Evolutionary conservation across 2,329 filamentous ascomycete genomes (phyloP).

Genomic region (Daldinia sp.): DNA sequence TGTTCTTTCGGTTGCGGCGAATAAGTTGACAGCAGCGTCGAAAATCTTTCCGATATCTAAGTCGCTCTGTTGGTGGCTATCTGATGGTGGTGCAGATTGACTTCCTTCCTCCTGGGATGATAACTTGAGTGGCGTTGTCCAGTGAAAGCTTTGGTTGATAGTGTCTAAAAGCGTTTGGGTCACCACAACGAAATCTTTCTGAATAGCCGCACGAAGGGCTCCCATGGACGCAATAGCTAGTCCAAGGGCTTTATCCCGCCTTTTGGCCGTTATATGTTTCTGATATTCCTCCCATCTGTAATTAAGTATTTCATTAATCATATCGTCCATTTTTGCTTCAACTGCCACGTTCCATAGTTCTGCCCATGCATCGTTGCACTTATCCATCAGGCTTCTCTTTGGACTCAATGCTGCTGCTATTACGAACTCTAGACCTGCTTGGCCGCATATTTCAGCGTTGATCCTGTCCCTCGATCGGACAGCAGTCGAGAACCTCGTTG

Average conservation of each 20-base stretch:
- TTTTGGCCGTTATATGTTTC: background rate
- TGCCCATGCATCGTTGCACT: slow-evolving; percentile 2
- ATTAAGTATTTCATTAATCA: background rate
- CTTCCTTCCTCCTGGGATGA: background rate
- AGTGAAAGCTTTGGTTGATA: background rate
- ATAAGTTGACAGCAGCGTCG: slow-evolving; percentile 9
- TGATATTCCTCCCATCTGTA: slow-evolving; percentile 10
- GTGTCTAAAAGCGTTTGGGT: background rate
- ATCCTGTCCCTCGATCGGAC: background rate
- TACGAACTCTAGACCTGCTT: slow-evolving; percentile 7
- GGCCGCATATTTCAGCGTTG: background rate
- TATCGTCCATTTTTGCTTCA: background rate
- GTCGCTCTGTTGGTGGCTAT: background rate
- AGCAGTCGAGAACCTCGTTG: background rate
- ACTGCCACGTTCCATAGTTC: slow-evolving; percentile 1
- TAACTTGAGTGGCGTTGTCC: background rate
- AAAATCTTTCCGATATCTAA: slow-evolving; percentile 1
- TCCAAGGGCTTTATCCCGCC: background rate
- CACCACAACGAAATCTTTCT: slow-evolving; percentile 1
- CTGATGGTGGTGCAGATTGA: background rate
- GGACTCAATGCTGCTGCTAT: slow-evolving; percentile 2
- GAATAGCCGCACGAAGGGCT: background rate
- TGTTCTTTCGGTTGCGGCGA: background rate
- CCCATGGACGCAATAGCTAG: slow-evolving; percentile 2
- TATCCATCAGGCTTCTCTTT: slow-evolving; percentile 11